Conservation (phyloP, 1,284 basidiomycete species). For the Rhodotorula sp. region DNA sequence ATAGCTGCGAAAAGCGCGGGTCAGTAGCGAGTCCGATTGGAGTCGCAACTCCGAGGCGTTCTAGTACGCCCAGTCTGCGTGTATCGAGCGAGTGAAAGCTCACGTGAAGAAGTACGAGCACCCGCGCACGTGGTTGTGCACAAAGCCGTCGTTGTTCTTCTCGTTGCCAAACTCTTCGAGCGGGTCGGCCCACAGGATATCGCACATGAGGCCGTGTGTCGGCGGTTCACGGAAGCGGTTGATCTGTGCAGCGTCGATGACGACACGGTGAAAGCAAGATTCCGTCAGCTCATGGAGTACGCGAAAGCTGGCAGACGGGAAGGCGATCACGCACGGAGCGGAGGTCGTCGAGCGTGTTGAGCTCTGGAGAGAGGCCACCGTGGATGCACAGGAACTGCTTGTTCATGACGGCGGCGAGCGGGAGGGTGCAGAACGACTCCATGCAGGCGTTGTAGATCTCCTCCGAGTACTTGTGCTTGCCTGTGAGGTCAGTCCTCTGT, state of each 20-base stretch:
- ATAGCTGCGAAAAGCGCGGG: slow-evolving; percentile 60
- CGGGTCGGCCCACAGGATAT: slow-evolving; percentile 92
- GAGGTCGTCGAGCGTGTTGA: slow-evolving; percentile 87
- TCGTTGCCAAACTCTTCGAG: slow-evolving; percentile 91
- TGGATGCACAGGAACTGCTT: slow-evolving; percentile 97
- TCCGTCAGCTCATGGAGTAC: neutral
- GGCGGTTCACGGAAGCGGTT: slow-evolving; percentile 94
- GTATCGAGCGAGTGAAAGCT: slow-evolving; percentile 47
- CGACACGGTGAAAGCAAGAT: too few species aligned
- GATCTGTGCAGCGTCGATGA: slow-evolving; percentile 58
- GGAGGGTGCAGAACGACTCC: slow-evolving; percentile 89
- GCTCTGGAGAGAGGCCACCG: slow-evolving; percentile 85
- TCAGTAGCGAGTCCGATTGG: neutral
- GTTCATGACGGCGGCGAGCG: slow-evolving; percentile 92
- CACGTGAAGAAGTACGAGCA: slow-evolving; percentile 96
- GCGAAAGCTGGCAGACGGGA: neutral
- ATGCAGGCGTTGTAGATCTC: slow-evolving; percentile 86
- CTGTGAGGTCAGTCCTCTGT: slow-evolving; percentile 51
- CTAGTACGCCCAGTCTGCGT: neutral
- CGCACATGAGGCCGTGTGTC: slow-evolving; percentile 91
- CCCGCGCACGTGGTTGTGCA: slow-evolving; percentile 93
- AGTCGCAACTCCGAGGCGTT: too few species aligned
- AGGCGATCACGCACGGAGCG: slow-evolving; percentile 60
- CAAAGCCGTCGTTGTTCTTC: slow-evolving; percentile 78
- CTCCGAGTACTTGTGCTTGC: slow-evolving; percentile 92